Base-by-base conservation (phyloP, 306 rosid species). In the Chamaecrista fasciculata region DNA sequence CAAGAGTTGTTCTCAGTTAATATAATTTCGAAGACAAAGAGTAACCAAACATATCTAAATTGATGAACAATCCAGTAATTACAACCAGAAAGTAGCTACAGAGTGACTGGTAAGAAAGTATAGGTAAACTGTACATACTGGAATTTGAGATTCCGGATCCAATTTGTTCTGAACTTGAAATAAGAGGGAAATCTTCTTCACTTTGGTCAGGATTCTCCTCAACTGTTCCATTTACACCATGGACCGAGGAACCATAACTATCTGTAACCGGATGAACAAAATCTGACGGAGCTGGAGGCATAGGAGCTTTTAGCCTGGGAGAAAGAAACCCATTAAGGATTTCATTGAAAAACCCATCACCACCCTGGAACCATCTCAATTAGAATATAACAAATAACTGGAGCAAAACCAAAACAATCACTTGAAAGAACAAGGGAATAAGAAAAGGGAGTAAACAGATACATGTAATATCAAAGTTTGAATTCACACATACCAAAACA, bases 291-390 rank as follows among this genome's bases (percentile, higher is more conserved):
- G 84, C 75, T 28, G 94, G 97, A 23, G 98, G 98, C 58, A 76
- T 76, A 26, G 91, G 84, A 70, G 96, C 83, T 75, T 83, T 86
- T 79, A 86, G 89, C 85, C 96, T 83, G 72, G 96, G 82, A 66
- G 85, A 79, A 77, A 93, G 97, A 81, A 90, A 88, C 36, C 98
- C 98, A 75, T 93, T 93, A 24, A 93, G 97, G 86, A 93, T 88
- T 87, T 93, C 98, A 72, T 93, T 93, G 91, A 93, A 93, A 76
- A 93, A 86, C 39, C 98, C 97, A 79, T 93, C 98, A 79, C 98
- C 98, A 59, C 98, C 98, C 98, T 90, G 87, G 64, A 78, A 80
- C 19, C 78, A 76, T 33, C 78, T 60, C 63, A 52, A 74, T 73
- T 74, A 72, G 75, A 71, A 86, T 40, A 70, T 18, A 62, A 44